phyloP scores from a whole-genome alignment of 345 rosid species.

The Arabidopsis suecica region DNA sequence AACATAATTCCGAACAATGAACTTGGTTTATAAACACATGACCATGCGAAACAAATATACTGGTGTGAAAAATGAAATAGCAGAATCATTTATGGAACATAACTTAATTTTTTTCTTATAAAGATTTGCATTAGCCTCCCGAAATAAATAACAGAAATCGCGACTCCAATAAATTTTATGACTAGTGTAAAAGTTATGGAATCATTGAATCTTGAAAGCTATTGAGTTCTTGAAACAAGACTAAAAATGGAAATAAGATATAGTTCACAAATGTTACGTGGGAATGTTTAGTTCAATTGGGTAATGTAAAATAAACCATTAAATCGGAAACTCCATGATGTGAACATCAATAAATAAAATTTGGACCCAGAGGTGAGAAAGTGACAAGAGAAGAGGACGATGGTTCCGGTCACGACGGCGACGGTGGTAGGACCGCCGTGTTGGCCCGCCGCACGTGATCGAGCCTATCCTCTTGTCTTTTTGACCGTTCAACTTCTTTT shows the following conservation, averaged over 20 bases:
- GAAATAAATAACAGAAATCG: background rate
- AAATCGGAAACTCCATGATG: background rate
- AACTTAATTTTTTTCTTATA: background rate
- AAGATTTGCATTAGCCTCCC: background rate
- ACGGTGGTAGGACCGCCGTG: slow-evolving; percentile 43
- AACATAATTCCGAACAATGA: slow-evolving; percentile 23
- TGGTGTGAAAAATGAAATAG: background rate
- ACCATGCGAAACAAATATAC: background rate
- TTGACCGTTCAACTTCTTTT: slow-evolving; percentile 39
- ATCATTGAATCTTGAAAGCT: background rate
- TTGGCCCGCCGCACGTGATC: slow-evolving; percentile 45
- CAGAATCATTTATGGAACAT: background rate
- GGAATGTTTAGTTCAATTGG: slow-evolving; percentile 25
- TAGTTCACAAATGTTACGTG: slow-evolving; percentile 2
- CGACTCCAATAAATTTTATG: background rate
- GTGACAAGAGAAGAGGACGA: slow-evolving; percentile 23
- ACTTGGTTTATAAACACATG: slow-evolving; percentile 11
- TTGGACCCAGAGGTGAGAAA: slow-evolving; percentile 31
- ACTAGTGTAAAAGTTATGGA: background rate
- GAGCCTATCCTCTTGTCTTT: slow-evolving; percentile 37
- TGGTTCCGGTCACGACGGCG: slow-evolving; percentile 33
- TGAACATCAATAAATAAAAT: slow-evolving; percentile 23
- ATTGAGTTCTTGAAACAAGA: slow-evolving; percentile 3
- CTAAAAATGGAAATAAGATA: slow-evolving; percentile 5
- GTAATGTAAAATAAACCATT: background rate